Base-by-base conservation (phyloP, 257 asterid species). In the Orobanche coerulescens region DNA sequence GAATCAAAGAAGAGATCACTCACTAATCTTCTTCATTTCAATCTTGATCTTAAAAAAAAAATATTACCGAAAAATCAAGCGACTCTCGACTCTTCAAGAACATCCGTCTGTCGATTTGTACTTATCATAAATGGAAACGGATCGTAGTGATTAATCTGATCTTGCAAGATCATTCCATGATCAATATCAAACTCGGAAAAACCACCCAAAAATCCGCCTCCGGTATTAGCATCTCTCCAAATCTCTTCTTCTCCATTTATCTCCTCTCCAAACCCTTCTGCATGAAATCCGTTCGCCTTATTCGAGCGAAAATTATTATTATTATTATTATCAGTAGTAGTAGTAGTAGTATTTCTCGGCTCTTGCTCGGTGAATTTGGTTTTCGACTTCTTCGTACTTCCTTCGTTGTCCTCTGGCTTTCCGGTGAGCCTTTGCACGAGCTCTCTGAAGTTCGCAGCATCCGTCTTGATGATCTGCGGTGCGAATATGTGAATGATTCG, bases 401-500 rank as follows among this genome's bases (percentile, higher is more conserved):
- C 6, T 20, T 72, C 55, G 0, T 51, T 18, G 18, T 51, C 34
- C 2, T 68, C 31, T 0, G 97, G 94, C 81, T 87, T 91, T 1
- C 98, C 98, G 0, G 98, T 91, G 76, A 91, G 96, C 14, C 85
- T 71, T 19, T 91, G 98, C 24, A 91, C 97, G 19, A 84, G 74
- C 61, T 90, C 96, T 3, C 94, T 71, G 61, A 90, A 90, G 65
- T 84, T 83, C 0, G 78, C 83, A 1, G 75, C 91, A 23, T 87
- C 95, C 0, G 93, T 90, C 61, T 82, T 84, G 80, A 90, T 90
- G 50, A 91, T 84, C 79, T 88, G 90, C 0, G 98, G 98, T 24
- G 96, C 94, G 58, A 82, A 85, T 59, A 91, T 82, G 88, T 92
- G 98, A 68, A 92, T 92, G 65, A 92, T 85, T 39, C 94, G 84